Base-by-base conservation (phyloP, 202 grass and related monocot genomes). In the Brachypodium distachyon region DNA sequence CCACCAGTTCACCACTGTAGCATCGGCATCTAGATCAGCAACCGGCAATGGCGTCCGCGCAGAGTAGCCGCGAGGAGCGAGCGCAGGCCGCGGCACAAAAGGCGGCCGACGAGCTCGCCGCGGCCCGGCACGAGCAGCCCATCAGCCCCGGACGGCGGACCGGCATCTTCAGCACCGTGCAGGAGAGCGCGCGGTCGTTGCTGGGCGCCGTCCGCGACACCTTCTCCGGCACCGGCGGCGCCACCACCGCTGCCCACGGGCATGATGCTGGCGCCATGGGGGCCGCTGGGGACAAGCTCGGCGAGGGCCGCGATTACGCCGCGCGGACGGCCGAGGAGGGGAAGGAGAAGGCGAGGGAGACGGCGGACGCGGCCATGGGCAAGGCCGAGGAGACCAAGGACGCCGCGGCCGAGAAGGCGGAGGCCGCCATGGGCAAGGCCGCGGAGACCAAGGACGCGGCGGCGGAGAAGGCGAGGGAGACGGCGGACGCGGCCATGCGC, bases 61-160 rank as follows among this genome's bases (percentile, higher is more conserved):
- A 85, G 78, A 72, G 59, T 68, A 82, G 52, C 34, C 82, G 73
- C 3, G 81, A 87, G 70, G 84, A 88, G 28, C 81, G 78, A n/a
- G 87, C 80, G 1, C 81, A 89, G 81, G 62, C 70, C 33, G 70
- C 69, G 43, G 88, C 78, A 32, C 82, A 64, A 26, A 88, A 56
- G 87, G 64, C 84, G 3, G 58, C 87, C 22, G 83, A 84, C 25
- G 87, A 90, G 85, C 89, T 89, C 14, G 41, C 74, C 28, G 72
- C 74, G 2, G 41, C 71, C 12, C 32, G 16, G 50, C 51, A 63
- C 70, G 64, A 44, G 22, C 63, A 29, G 40, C 32, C 8, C 40
- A 73, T 9, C 61, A 33, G 66, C 66, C 66, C 7, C 21, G 59
- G 50, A n/a, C 38, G 34, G 54, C 36, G 53, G 17, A 26, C 81